phyloP scores from a whole-genome alignment of 805 yeast genomes.

The Lipomyces oligophaga region DNA sequence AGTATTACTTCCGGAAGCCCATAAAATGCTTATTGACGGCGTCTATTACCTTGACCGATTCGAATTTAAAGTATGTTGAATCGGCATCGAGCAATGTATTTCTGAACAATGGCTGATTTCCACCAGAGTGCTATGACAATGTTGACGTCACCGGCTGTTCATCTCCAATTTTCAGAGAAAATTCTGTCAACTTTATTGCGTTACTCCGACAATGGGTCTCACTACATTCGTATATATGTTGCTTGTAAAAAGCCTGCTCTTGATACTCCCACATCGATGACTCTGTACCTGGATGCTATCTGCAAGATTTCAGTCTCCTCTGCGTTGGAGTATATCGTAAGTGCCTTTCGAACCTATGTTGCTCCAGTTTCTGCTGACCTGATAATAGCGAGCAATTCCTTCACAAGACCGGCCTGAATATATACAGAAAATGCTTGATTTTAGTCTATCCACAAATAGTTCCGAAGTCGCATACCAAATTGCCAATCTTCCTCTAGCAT shows the following conservation, averaged over 20 bases:
- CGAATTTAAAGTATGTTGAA: slow-evolving; percentile 10
- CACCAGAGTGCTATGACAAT: slow-evolving; percentile 16
- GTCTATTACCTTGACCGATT: slow-evolving; percentile 21
- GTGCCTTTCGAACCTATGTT: neutral
- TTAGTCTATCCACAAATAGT: slow-evolving; percentile 4
- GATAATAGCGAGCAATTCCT: slow-evolving; percentile 7
- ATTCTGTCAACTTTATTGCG: slow-evolving; percentile 9
- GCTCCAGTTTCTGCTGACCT: neutral
- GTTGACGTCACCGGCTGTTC: slow-evolving; percentile 19
- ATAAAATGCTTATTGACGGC: slow-evolving; percentile 16
- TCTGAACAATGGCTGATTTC: neutral
- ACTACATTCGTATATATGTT: slow-evolving; percentile 11
- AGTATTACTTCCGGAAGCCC: slow-evolving; percentile 14
- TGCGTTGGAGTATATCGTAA: slow-evolving; percentile 16
- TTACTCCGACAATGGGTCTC: slow-evolving; percentile 15
- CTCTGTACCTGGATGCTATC: slow-evolving; percentile 16
- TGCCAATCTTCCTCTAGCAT: slow-evolving; percentile 6
- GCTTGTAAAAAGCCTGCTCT: slow-evolving; percentile 7
- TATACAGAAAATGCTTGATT: slow-evolving; percentile 10
- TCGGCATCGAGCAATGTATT: neutral
- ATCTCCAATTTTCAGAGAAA: slow-evolving; percentile 21
- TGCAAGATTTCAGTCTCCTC: slow-evolving; percentile 12
- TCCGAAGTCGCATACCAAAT: slow-evolving; percentile 4
- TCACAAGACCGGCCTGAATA: slow-evolving; percentile 1
- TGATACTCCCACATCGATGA: slow-evolving; percentile 2